phyloP scores from a whole-genome alignment of 1,139 yeast species.

The Yamadazyma friedrichii region DNA sequence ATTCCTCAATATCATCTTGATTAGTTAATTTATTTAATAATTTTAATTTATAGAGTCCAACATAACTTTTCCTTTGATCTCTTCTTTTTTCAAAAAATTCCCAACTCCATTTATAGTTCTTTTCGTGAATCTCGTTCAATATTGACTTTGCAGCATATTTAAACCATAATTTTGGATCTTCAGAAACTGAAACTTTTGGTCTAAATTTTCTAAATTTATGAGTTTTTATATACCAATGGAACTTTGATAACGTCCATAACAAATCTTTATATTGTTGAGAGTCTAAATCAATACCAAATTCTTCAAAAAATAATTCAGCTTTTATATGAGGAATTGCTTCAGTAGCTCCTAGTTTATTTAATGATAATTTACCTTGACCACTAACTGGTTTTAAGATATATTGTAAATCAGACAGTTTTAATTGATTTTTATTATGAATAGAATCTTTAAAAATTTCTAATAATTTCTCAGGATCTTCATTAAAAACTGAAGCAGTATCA shows the following conservation, averaged over 20 bases:
- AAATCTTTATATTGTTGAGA: conserved; percentile 82
- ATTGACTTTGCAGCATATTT: conserved; percentile 74
- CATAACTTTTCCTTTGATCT: conserved; percentile 68
- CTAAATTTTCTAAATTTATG: conserved; percentile 69
- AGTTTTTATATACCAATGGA: conserved; percentile 77
- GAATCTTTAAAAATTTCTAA: conserved; percentile 39
- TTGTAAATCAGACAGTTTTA: conserved; percentile 39
- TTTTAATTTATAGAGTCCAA: conserved; percentile 61
- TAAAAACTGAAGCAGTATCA: conserved; percentile 48
- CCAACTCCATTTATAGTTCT: conserved; percentile 87
- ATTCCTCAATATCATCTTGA: conserved; percentile 37
- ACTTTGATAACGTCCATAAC: conserved; percentile 76
- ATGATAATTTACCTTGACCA: conserved; percentile 79
- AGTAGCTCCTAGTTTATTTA: conserved; percentile 77
- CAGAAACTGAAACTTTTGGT: conserved; percentile 59
- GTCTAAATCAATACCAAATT: conserved; percentile 81
- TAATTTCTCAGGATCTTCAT: conserved; percentile 43
- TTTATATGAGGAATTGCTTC: conserved; percentile 69
- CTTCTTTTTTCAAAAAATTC: conserved; percentile 69
- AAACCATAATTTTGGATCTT: conserved; percentile 82
- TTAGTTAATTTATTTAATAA: conserved; percentile 36
- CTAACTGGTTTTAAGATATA: conserved; percentile 84
- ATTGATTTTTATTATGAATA: conserved; percentile 21
- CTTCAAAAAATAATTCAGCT: conserved; percentile 79
- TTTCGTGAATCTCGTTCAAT: conserved; percentile 75